Percentiles rank a stretch among this genome's conserved stretches.
These are phyloP conservation scores for Cercophora sp. DNA, from an alignment of 495 filamentous ascomycete species.

Conservation along the genomic window DNA sequence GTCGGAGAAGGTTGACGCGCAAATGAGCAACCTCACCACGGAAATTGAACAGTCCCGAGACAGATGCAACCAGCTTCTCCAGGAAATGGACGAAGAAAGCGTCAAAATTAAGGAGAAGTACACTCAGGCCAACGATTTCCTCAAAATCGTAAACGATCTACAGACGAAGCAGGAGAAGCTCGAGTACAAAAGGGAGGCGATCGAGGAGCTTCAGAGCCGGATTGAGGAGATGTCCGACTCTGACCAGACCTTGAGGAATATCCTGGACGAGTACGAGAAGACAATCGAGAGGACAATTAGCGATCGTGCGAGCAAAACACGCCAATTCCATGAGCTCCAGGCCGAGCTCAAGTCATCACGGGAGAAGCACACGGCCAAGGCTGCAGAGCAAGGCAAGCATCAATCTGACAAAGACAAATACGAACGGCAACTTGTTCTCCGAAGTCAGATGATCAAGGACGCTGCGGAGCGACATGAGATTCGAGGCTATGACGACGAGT, in stretches of 20 bases:
- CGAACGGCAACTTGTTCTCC: slow-evolving; percentile 67
- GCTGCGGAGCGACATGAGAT: slow-evolving; percentile 76
- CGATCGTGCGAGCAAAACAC: slow-evolving; percentile 58
- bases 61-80: slow-evolving; percentile 53
- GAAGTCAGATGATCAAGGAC: slow-evolving; percentile 70
- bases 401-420: slow-evolving; percentile 84
- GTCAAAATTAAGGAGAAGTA: slow-evolving; percentile 41
- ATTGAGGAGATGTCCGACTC: slow-evolving; percentile 72
- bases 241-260: slow-evolving; percentile 71
- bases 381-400: slow-evolving; percentile 76
- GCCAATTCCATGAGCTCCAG: slow-evolving; percentile 60
- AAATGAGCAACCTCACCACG: slow-evolving; percentile 57
- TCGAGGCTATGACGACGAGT: slow-evolving; percentile 73
- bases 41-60: slow-evolving; percentile 68
- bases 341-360: slow-evolving; percentile 57
- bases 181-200: slow-evolving; percentile 50
- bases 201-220: slow-evolving; percentile 63
- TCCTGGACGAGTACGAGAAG: slow-evolving; percentile 77
- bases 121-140: slow-evolving; percentile 42
- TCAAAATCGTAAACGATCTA: slow-evolving; percentile 59
- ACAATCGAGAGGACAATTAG: slow-evolving; percentile 59
- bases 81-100: slow-evolving; percentile 40
- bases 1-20: slow-evolving; percentile 66
- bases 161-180: slow-evolving; percentile 57
- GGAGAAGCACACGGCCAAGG: slow-evolving; percentile 60